phyloP scores from a whole-genome alignment of 495 filamentous ascomycete species.

The Cryomyces antarcticus region DNA sequence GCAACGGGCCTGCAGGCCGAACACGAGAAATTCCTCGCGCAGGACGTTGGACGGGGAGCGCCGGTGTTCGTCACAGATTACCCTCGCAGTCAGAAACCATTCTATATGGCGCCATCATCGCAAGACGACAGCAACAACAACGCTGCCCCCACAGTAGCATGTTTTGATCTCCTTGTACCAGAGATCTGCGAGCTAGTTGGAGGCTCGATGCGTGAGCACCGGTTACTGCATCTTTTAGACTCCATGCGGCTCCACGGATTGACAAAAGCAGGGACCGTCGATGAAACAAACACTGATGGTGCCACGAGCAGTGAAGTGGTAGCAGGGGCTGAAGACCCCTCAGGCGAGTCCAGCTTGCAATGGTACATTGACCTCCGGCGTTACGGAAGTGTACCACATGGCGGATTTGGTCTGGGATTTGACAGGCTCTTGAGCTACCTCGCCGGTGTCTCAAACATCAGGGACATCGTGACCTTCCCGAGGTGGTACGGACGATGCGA shows the following conservation, averaged over 20 bases:
- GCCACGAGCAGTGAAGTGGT: no score
- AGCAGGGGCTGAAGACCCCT: no score
- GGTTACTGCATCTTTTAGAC: constrained; percentile 42
- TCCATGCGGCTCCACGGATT: constrained; percentile 51
- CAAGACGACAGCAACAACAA: not conserved
- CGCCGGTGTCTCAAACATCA: constrained; percentile 60
- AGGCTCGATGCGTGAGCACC: constrained; percentile 85
- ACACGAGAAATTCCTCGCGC: constrained; percentile 78
- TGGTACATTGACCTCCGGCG: constrained; percentile 94
- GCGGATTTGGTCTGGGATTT: constrained; percentile 87
- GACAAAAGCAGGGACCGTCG: constrained; percentile 11
- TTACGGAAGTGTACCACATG: constrained; percentile 89
- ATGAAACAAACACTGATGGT: not conserved
- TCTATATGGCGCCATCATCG: constrained; percentile 70
- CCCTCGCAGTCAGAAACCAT: constrained; percentile 67
- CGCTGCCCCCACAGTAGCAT: constrained; percentile 49
- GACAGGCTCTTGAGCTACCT: constrained; percentile 79
- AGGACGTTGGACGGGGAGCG: constrained; percentile 38
- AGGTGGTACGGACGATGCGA: constrained; percentile 82
- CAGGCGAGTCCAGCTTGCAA: constrained; percentile 28
- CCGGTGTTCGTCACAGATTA: constrained; percentile 93
- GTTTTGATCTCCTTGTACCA: constrained; percentile 87
- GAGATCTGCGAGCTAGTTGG: constrained; percentile 78
- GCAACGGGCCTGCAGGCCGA: constrained; percentile 66
- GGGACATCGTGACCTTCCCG: constrained; percentile 77